Base-by-base conservation (phyloP, 2,329 filamentous ascomycete species). In the Periconia macrospinosa region DNA sequence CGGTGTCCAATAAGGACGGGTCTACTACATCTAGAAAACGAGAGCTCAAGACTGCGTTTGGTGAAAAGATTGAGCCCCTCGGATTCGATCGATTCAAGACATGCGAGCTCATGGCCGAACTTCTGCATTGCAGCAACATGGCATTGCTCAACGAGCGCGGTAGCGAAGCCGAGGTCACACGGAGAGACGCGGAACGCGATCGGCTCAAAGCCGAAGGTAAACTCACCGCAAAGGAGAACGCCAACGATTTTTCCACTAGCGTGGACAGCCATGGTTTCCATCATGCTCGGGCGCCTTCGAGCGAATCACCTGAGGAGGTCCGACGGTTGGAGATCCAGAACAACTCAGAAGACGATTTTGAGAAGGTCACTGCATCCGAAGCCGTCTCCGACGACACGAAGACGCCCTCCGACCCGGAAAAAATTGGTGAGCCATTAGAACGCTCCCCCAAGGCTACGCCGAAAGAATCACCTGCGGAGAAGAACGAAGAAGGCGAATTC, bases 51-150 rank as follows among this genome's bases (percentile, higher is more conserved):
- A 93, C 92, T 2, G 94, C 94, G 0, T 99, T 96, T 79, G 92
- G 92, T 49, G 85, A 87, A 44, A 90, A 89, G 72, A 92, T 99
- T 49, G 92, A 97, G 73, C 93, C 94, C 3, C 82, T 99, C 10
- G 94, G 94, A 2, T 99, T 99, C 69, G 94, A 99, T 75, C 84
- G 94, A 18, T 99, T 99, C 81, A 99, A 99, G 80, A 97, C 94
- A 0, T 99, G 94, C 74, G 94, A 99, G 75, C 81, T 99, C 55
- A 97, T 99, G 94, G 94, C 94, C 1, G 94, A 99, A 75, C 80
- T 99, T 43, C 78, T 99, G 40, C 94, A 99, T 74, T 99, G 94
- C 76, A 97, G 93, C 73, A 99, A 99, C 71, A 99, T 99, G 94
- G 92, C 90, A 6, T 79, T 99, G 35, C 79, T 99, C 60, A 99